phyloP scores from a whole-genome alignment of 768 basidiomycete genomes.

The Pulveroboletus ravenelii region DNA sequence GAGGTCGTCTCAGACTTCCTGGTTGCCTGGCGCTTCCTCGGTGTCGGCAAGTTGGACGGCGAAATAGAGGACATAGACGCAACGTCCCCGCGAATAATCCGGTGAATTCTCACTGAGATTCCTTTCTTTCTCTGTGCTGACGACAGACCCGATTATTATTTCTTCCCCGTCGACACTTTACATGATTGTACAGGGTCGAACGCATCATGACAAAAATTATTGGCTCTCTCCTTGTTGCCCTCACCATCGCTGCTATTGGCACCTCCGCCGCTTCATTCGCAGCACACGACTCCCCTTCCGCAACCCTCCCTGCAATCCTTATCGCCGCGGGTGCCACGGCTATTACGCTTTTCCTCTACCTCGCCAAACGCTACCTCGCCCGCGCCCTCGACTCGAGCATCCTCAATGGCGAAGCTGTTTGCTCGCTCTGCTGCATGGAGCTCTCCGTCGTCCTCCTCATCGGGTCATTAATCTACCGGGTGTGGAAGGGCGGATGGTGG shows the following conservation, averaged over 20 bases:
- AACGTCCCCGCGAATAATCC: slow-evolving; percentile 8
- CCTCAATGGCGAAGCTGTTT: slow-evolving; percentile 42
- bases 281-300: slow-evolving; percentile 34
- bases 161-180: not conserved
- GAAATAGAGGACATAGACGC: slow-evolving; percentile 13
- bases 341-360: slow-evolving; percentile 40
- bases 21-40: slow-evolving; percentile 43
- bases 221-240: slow-evolving; percentile 33
- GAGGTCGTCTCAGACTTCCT: slow-evolving; percentile 43
- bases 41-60: slow-evolving; percentile 31
- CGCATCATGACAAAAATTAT: slow-evolving; percentile 34
- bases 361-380: slow-evolving; percentile 43
- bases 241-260: slow-evolving; percentile 35
- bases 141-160: not conserved
- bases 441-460: slow-evolving; percentile 40
- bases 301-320: slow-evolving; percentile 38
- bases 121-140: not conserved
- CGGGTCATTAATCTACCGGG: slow-evolving; percentile 36
- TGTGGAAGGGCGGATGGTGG: slow-evolving; percentile 48
- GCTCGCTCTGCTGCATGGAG: slow-evolving; percentile 41
- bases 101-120: slow-evolving; percentile 3
- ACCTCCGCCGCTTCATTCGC: slow-evolving; percentile 35
- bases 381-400: slow-evolving; percentile 40
- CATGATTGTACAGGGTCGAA: slow-evolving; percentile 29
- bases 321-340: slow-evolving; percentile 39